Evolutionary conservation across 2,329 filamentous ascomycete genomes (phyloP).

Genomic region (Sporothrix schenckii): DNA sequence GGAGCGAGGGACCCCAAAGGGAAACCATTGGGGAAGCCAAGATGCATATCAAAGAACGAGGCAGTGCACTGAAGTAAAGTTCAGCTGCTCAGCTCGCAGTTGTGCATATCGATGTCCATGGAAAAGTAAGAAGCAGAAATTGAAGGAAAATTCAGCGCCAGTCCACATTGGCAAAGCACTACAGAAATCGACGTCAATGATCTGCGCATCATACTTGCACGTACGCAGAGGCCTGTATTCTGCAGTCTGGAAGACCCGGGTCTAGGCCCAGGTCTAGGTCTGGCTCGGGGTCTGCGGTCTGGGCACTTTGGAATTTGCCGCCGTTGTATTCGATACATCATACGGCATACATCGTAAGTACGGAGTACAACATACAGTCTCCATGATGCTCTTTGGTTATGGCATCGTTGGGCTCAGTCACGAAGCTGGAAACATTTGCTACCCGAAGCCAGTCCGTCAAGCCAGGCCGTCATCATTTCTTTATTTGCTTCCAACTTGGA

Average conservation of each 20-base stretch:
- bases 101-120: not conserved
- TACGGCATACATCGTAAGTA: too few relatives aligned
- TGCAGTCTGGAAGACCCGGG: constrained; percentile 6
- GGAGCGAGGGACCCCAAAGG: not conserved
- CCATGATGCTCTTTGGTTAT: too few relatives aligned
- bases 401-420: not conserved
- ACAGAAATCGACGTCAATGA: not conserved
- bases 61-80: not conserved
- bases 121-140: not conserved
- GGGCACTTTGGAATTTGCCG: too few relatives aligned
- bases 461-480: not conserved
- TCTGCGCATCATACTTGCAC: not conserved
- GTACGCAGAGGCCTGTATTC: constrained; percentile 7
- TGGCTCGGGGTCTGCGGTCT: too few relatives aligned
- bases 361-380: not conserved
- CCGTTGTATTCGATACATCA: too few relatives aligned
- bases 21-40: not conserved
- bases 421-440: not conserved
- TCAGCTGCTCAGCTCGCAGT: not conserved
- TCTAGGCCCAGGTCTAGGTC: constrained; percentile 8
- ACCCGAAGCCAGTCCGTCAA: too few relatives aligned
- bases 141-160: not conserved
- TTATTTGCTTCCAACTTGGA: too few relatives aligned
- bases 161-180: not conserved
- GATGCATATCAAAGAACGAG: not conserved